These are phyloP conservation scores for Purshia tridentata DNA, from an alignment of 306 rosid species.

Conservation along the genomic window DNA sequence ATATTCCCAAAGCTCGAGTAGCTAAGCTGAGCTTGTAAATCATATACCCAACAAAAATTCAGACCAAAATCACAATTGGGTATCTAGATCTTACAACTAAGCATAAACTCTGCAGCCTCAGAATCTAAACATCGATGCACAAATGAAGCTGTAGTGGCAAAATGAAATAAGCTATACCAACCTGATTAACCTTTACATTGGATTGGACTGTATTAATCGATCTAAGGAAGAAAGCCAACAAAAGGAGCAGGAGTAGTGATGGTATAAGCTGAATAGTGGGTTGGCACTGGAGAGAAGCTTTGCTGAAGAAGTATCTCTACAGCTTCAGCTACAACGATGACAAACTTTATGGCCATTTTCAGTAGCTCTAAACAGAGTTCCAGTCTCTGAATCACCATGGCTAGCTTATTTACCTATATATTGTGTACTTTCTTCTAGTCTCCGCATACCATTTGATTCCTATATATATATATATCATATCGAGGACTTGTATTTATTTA, in stretches of 20 bases:
- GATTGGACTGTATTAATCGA: too few species aligned
- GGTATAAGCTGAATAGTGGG: neutral
- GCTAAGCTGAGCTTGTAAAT: neutral
- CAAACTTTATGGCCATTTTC: conserved; percentile 66
- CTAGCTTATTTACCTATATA: neutral
- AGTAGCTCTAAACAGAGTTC: conserved; percentile 57
- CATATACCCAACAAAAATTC: neutral
- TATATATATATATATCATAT: too few species aligned
- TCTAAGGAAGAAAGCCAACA: conserved; percentile 56
- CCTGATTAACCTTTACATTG: too few species aligned
- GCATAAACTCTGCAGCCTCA: too few species aligned
- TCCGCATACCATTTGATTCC: too few species aligned
- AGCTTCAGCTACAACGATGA: conserved; percentile 63
- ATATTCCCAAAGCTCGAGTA: too few species aligned
- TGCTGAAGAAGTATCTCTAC: conserved; percentile 52
- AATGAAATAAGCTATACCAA: too few species aligned
- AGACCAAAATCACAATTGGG: neutral
- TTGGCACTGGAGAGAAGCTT: conserved; percentile 20
- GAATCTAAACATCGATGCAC: too few species aligned
- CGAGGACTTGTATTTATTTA: too few species aligned
- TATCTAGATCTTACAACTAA: neutral
- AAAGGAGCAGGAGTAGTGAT: conserved; percentile 39
- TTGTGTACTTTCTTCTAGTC: too few species aligned
- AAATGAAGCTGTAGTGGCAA: too few species aligned
- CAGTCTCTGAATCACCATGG: conserved; percentile 61